Conservation (phyloP, 1,284 basidiomycete genomes). For the Ceraceosorus guamensis region DNA sequence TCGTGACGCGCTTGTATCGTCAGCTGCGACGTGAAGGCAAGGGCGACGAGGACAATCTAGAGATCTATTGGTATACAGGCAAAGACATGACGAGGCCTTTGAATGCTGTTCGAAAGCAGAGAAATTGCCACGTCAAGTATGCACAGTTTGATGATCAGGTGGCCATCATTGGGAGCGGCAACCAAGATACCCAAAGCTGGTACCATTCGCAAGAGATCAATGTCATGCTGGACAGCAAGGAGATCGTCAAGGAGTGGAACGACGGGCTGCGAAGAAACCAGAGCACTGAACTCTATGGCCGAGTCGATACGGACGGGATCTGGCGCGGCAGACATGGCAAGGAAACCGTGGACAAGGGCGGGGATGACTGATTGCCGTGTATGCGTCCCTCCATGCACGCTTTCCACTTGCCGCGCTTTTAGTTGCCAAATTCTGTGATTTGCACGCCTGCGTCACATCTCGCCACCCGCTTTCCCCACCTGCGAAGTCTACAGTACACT, state of each 20-base stretch:
- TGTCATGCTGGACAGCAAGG: conserved; percentile 62
- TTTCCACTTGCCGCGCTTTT: no score
- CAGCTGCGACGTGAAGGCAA: conserved; percentile 35
- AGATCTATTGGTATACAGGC: conserved; percentile 58
- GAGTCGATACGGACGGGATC: conserved; percentile 61
- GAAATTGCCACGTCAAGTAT: conserved; percentile 66
- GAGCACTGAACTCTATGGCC: conserved; percentile 63
- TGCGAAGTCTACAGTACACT: no score
- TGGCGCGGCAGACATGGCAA: conserved; percentile 57
- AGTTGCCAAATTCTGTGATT: no score
- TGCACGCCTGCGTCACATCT: no score
- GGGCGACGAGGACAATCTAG: conserved; percentile 54
- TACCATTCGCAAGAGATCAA: conserved; percentile 73
- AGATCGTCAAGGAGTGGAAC: conserved; percentile 62
- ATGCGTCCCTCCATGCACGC: no score
- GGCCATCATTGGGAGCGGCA: conserved; percentile 64
- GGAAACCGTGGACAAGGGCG: conserved; percentile 33
- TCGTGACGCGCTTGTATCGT: conserved; percentile 61
- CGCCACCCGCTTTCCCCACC: no score
- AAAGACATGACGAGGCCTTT: conserved; percentile 67
- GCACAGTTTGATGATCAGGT: conserved; percentile 66
- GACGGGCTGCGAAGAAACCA: conserved; percentile 62
- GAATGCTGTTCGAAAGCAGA: conserved; percentile 65
- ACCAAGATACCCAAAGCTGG: conserved; percentile 62
- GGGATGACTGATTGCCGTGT: not conserved